A percentile compares a stretch with the other conserved stretches of the same genome.
Evolutionary conservation across 1,139 yeast genomes (phyloP).

Genomic region (Pichia sp.): DNA sequence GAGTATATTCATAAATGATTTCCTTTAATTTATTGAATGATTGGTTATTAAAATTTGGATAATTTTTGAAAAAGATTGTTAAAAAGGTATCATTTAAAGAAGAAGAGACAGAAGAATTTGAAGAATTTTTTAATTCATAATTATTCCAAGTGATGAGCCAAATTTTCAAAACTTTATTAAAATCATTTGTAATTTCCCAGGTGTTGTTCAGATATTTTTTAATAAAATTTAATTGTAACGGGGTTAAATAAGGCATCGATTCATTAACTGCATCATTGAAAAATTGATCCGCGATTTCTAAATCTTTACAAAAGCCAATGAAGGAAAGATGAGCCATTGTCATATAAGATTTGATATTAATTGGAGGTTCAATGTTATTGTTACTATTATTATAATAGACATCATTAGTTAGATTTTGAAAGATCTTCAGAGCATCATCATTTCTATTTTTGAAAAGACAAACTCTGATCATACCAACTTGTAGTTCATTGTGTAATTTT

Average conservation of each 20-base stretch:
- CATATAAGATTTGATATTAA: constrained; percentile 37
- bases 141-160: constrained; percentile 60
- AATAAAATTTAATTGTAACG: constrained; percentile 70
- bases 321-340: constrained; percentile 70
- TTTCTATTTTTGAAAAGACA: constrained; percentile 45
- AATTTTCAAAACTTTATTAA: constrained; percentile 51
- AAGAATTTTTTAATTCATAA: constrained; percentile 46
- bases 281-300: constrained; percentile 63
- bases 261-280: constrained; percentile 62
- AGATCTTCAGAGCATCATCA: constrained; percentile 45
- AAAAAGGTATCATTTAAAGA: constrained; percentile 67
- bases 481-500: constrained; percentile 41
- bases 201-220: constrained; percentile 60
- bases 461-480: constrained; percentile 58
- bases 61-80: constrained; percentile 56
- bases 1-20: constrained; percentile 51
- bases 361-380: constrained; percentile 27
- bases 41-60: constrained; percentile 47
- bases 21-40: constrained; percentile 55
- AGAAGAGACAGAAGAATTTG: constrained; percentile 59
- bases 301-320: constrained; percentile 74
- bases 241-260: constrained; percentile 66
- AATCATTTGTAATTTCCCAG: constrained; percentile 50
- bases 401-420: constrained; percentile 35
- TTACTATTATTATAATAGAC: constrained; percentile 30